These are phyloP conservation scores for Anethum foeniculum DNA, from an alignment of 140 eudicot genomes.

Conservation along the genomic window DNA sequence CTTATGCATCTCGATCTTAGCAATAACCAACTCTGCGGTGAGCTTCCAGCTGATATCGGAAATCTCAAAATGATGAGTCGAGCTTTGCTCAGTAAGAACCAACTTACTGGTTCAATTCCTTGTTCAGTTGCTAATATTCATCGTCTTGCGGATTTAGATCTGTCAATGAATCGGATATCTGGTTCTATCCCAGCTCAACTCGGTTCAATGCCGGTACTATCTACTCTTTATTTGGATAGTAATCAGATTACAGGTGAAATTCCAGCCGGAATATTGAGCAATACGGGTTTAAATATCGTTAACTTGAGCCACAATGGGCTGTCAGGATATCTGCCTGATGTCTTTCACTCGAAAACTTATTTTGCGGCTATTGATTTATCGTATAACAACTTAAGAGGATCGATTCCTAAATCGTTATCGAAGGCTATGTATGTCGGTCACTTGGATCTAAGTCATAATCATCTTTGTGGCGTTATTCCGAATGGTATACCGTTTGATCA, in stretches of 20 bases:
- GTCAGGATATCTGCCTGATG: constrained; percentile 64
- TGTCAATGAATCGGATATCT: constrained; percentile 49
- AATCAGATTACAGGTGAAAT: constrained; percentile 48
- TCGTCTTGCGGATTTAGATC: constrained; percentile 72
- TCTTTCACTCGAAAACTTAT: constrained; percentile 53
- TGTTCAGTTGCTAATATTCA: constrained; percentile 43
- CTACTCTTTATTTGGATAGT: constrained; percentile 63
- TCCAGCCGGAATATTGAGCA: constrained; percentile 46
- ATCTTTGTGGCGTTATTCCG: constrained; percentile 42
- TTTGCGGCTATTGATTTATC: constrained; percentile 56
- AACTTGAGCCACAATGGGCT: constrained; percentile 60
- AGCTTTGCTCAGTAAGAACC: constrained; percentile 57
- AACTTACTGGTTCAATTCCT: constrained; percentile 62
- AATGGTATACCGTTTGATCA: constrained; percentile 39
- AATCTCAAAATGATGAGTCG: constrained; percentile 82
- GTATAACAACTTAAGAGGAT: constrained; percentile 31
- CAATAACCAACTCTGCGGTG: constrained; percentile 53
- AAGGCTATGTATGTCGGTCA: constrained; percentile 38
- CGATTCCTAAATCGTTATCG: constrained; percentile 34
- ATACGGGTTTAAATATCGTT: constrained; percentile 54
- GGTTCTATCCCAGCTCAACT: constrained; percentile 59
- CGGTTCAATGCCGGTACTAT: constrained; percentile 75
- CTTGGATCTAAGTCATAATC: constrained; percentile 45
- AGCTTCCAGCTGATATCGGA: constrained; percentile 62
- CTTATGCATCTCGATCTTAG: constrained; percentile 80